phyloP scores from a whole-genome alignment of 331 rosid species.

The Acacia concinna region DNA sequence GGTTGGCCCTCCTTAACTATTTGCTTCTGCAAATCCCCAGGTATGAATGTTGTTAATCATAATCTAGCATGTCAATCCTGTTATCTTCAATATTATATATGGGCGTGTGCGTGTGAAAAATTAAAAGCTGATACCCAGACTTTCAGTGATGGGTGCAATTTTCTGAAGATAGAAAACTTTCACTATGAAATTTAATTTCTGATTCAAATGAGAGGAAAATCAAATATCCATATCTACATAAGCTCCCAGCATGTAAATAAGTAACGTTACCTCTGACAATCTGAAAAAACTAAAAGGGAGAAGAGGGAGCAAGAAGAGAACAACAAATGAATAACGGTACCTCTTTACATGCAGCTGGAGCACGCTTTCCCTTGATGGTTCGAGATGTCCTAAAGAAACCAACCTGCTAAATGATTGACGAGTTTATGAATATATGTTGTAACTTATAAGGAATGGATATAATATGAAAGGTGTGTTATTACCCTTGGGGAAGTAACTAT shows the following conservation, averaged over 20 bases:
- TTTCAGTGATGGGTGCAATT: background rate
- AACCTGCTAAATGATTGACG: constrained; percentile 59
- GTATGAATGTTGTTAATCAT: background rate
- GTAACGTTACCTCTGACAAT: background rate
- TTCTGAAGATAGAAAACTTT: background rate
- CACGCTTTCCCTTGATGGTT: constrained; percentile 84
- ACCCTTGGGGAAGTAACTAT: constrained; percentile 79
- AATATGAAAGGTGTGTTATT: constrained; percentile 21
- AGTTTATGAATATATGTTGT: constrained; percentile 30
- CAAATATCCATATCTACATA: background rate
- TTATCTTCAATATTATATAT: background rate
- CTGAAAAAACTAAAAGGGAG: background rate
- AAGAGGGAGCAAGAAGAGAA: background rate
- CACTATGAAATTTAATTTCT: background rate
- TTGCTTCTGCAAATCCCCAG: constrained; percentile 59
- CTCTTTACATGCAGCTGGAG: constrained; percentile 81
- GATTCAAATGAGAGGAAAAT: background rate
- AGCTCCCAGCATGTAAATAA: background rate
- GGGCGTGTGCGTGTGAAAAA: background rate
- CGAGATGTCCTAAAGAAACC: constrained; percentile 81
- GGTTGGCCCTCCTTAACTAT: constrained; percentile 82
- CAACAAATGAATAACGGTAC: constrained; percentile 34
- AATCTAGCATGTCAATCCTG: background rate
- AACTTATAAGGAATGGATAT: constrained; percentile 5
- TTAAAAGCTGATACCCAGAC: background rate